Evolutionary conservation across 768 basidiomycete species (phyloP), one percentile per base, ranked within the genome.

Genomic region (Tulasnella sp.): DNA sequence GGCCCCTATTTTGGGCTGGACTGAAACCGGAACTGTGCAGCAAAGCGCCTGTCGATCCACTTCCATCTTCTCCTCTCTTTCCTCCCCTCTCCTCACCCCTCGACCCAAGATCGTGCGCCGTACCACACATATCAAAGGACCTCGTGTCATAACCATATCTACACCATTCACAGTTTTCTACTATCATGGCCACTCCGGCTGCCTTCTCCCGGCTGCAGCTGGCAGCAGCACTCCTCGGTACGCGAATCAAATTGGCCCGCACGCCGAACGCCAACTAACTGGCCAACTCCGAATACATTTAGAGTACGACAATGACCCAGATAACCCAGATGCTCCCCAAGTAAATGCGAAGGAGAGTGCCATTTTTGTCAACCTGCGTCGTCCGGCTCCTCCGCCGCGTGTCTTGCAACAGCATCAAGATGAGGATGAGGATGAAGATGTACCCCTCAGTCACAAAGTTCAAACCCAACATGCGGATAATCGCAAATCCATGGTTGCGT

Each of bases 201-300:
- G 24, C 50, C 42, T 76, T 72, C 60, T 82, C 73, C 72, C 72
- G 81, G 8, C 54, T 81, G 46, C 58, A 90, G 75, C 80, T 80
- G 24, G 80, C 80, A 79, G 80, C 80, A 37, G 80, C 80, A 20
- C 50, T 80, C 34, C 80, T 80, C 7, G 80, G 80, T 76, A 80
- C 20, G 77, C 40, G 20, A 44, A 34, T 40, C 14, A 7, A 75
- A 12, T 34, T 6, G 20, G n/a, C 54, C 37, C 18, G n/a, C n/a
- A 18, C 22, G 16, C 37, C 40, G 50, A 41, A 11, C 44, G 76
- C 16, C 48, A 54, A 28, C 60, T 60, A 58, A 50, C 48, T 16
- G 31, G 18, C 18, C 42, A 41, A 37, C 42, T 20, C 40, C 31
- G 28, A 37, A 72, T 12, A 37, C 72, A 31, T 4, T 18, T 69